Percentiles rank a stretch among this genome's conserved stretches.
Evolutionary conservation across 176 grass and related monocot genomes (phyloP).

Genomic region (Lolium rigidum): DNA sequence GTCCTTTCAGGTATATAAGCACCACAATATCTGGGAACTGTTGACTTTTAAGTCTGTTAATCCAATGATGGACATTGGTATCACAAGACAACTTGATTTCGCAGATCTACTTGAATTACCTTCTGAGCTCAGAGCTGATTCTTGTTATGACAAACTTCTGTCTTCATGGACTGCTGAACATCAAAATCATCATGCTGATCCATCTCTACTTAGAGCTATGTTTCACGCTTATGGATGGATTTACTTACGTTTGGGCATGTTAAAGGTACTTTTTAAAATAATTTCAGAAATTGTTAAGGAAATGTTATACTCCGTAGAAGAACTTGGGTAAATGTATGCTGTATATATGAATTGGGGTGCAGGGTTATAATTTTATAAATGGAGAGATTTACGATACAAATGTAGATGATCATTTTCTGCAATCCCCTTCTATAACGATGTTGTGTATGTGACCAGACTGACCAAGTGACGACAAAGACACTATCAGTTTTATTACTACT

Average conservation of each 20-base stretch:
- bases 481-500: neutral
- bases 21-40: constrained; percentile 48
- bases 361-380: neutral
- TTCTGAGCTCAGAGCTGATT: constrained; percentile 64
- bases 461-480: constrained; percentile 20
- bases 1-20: constrained; percentile 51
- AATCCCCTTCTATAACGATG: neutral
- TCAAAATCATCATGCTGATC: constrained; percentile 50
- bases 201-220: constrained; percentile 80
- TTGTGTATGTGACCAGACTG: neutral
- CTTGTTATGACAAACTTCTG: constrained; percentile 53
- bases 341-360: neutral
- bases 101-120: constrained; percentile 85
- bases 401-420: constrained; percentile 29
- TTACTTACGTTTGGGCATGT: constrained; percentile 74
- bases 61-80: constrained; percentile 76
- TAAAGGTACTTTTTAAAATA: constrained; percentile 66
- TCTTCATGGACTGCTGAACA: constrained; percentile 76
- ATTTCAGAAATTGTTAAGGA: neutral
- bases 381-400: neutral
- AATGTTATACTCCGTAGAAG: neutral
- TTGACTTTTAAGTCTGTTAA: constrained; percentile 85
- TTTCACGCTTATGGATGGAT: constrained; percentile 80
- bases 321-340: constrained; percentile 14
- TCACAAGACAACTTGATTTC: constrained; percentile 85